phyloP scores from a whole-genome alignment of 306 rosid genomes.

The Aeschynomene evenia region DNA sequence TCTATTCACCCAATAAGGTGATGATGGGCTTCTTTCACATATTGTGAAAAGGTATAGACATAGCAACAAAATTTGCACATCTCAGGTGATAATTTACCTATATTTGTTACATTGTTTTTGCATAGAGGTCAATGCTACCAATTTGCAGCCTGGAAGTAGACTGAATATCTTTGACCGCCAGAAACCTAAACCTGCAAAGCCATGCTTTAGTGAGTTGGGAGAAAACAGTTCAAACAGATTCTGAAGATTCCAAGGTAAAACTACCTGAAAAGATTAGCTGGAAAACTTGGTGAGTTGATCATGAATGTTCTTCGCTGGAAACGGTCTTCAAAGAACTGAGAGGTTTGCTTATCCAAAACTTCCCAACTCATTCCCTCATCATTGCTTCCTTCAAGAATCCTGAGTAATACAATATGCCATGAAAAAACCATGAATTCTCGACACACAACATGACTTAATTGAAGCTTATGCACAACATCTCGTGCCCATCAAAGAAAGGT shows the following conservation, averaged over 20 bases:
- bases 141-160: slow-evolving; percentile 77
- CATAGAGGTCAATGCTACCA: slow-evolving; percentile 82
- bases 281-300: slow-evolving; percentile 43
- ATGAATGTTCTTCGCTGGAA: slow-evolving; percentile 61
- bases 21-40: neutral
- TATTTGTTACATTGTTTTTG: slow-evolving; percentile 28
- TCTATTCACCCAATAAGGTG: neutral
- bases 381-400: slow-evolving; percentile 87
- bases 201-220: slow-evolving; percentile 14
- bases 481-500: neutral
- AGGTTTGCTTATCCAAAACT: slow-evolving; percentile 62
- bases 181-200: slow-evolving; percentile 69
- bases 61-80: neutral
- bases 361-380: slow-evolving; percentile 78
- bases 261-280: slow-evolving; percentile 69
- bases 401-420: slow-evolving; percentile 29
- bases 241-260: neutral
- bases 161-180: slow-evolving; percentile 53
- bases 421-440: slow-evolving; percentile 5
- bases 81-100: neutral
- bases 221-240: neutral
- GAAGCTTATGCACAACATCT: neutral
- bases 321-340: slow-evolving; percentile 62
- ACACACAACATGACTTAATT: slow-evolving; percentile 10
- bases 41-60: neutral